Evolutionary conservation across 805 yeast genomes (phyloP), one percentile per base, ranked within the genome.

Genomic region (Candida oleophila): DNA sequence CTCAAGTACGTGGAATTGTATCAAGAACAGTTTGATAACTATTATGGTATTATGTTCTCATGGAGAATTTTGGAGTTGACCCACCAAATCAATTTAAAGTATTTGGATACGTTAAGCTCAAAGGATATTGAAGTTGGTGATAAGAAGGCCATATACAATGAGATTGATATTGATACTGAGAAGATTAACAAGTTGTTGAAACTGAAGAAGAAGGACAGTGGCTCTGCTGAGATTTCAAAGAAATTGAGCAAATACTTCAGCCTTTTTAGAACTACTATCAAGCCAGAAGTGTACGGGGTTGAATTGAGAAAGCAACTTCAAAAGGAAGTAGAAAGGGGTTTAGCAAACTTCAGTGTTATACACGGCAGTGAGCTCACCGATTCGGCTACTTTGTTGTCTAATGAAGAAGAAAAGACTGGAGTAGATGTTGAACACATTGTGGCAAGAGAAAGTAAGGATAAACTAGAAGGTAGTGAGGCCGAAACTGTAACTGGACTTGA

Each of bases 41-140:
- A 61, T 28, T 71, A 62, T 47, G 61, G 54, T 1, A 47, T 66
- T 3, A 34, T 71, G 2, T 54, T 60, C n/a, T 52, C 58, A 33
- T 71, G 74, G 74, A 63, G 76, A 53, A 42, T 70, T 4, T 49
- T 69, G 44, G 73, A 65, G 36, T 55, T 71, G 12, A 50, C 64
- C 14, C 61, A 68, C 47, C 63, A 65, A 48, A 55, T 71, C 44
- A 68, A 61, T 43, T 45, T 62, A 19, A 52, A 49, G n/a, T 68
- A 62, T 43, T 57, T 70, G 49, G 55, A 55, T 18, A 25, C 46
- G 7, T 19, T 46, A 4, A 45, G 45, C 40, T 47, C 54, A 20
- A 33, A 48, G 20, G 15, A 41, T 14, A 28, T 57, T 3, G 39
- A 49, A 1, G 46, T 49, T 2, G 45, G 48, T 8, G 56, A 49